Conservation (phyloP, 345 rosid species). For the Populus deltoides region DNA sequence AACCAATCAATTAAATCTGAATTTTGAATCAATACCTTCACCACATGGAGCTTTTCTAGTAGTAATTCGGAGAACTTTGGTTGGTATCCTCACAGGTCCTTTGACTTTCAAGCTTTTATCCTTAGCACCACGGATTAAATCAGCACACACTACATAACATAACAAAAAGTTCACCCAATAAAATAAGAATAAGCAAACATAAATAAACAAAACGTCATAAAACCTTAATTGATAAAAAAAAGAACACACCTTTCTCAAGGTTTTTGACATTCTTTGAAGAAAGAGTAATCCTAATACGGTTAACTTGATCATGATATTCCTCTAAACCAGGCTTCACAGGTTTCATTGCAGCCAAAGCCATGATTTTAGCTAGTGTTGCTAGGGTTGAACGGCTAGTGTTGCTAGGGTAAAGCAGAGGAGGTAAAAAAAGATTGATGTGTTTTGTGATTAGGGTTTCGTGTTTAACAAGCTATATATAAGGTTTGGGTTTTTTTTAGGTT, state of each 20-base stretch:
- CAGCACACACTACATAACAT: neutral
- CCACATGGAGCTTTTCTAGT: neutral
- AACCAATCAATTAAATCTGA: neutral
- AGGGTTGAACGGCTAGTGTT: neutral
- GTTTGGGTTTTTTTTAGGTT: no score
- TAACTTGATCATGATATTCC: constrained; percentile 49
- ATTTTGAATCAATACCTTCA: neutral
- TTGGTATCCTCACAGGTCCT: neutral
- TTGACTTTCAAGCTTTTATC: neutral
- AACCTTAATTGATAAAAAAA: neutral
- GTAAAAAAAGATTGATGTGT: no score
- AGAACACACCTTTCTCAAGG: constrained; percentile 51
- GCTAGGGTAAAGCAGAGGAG: no score
- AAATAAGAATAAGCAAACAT: neutral
- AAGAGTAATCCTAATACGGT: constrained; percentile 60
- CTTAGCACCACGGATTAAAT: neutral
- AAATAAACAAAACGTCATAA: neutral
- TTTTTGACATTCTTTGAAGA: constrained; percentile 65
- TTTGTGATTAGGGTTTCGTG: no score
- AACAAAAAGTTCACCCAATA: neutral
- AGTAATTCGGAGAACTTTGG: neutral
- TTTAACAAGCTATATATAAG: no score
- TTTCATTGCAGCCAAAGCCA: constrained; percentile 3
- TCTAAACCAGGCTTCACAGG: constrained; percentile 51
- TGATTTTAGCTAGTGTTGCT: neutral